phyloP scores from a whole-genome alignment of 805 yeast genomes.

The Metschnikowia kunwiensis region DNA sequence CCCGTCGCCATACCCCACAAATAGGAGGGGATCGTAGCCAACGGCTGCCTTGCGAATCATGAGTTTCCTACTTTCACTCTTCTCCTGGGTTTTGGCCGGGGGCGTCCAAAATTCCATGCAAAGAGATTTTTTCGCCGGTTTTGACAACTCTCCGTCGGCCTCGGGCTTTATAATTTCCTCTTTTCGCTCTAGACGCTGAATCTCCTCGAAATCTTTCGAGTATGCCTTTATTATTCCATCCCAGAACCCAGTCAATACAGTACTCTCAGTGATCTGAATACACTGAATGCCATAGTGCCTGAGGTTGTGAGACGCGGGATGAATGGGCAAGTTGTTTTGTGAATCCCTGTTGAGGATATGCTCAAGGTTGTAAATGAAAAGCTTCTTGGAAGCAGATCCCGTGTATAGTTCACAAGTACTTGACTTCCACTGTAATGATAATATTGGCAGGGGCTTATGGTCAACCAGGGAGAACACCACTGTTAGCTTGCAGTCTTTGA shows the following conservation, averaged over 20 bases:
- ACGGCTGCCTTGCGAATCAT: constrained; percentile 11
- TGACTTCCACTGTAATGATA: constrained; percentile 38
- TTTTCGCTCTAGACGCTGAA: constrained; percentile 9
- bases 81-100: neutral
- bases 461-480: constrained; percentile 24
- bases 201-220: constrained; percentile 6
- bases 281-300: constrained; percentile 22
- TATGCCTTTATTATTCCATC: constrained; percentile 43
- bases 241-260: constrained; percentile 45
- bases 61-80: constrained; percentile 4
- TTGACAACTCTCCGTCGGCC: constrained; percentile 3
- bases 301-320: constrained; percentile 7
- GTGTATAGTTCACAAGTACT: constrained; percentile 27
- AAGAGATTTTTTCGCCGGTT: constrained; percentile 16
- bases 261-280: constrained; percentile 14
- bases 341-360: neutral
- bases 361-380: constrained; percentile 28
- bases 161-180: constrained; percentile 15
- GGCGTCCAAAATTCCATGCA: constrained; percentile 12
- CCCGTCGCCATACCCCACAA: constrained; percentile 57
- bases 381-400: constrained; percentile 48
- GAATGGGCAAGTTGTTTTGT: neutral
- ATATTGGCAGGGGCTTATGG: constrained; percentile 56
- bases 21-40: constrained; percentile 28
- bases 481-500: constrained; percentile 23